Conservation (phyloP, 768 basidiomycete genomes). For the Pisolithus orientalis region DNA sequence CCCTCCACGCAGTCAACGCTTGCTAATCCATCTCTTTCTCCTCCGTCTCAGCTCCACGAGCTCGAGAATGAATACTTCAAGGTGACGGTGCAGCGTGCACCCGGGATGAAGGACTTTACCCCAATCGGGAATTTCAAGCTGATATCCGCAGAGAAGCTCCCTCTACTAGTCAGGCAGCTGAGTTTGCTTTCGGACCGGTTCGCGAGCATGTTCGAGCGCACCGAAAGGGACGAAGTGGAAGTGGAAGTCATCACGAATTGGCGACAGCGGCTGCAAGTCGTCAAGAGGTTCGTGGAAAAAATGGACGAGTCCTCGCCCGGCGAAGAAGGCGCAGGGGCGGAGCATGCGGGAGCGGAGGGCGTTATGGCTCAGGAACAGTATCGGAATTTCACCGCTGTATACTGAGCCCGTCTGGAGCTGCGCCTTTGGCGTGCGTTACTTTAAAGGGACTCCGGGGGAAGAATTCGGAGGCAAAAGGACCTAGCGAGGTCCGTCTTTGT, state of each 20-base stretch:
- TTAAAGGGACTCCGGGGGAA: no score
- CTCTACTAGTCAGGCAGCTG: constrained; percentile 83
- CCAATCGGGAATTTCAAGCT: constrained; percentile 93
- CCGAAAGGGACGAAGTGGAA: constrained; percentile 60
- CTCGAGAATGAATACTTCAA: constrained; percentile 97
- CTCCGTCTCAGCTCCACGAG: constrained; percentile 25
- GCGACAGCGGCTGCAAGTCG: constrained; percentile 72
- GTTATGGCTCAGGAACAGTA: constrained; percentile 48
- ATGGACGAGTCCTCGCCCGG: constrained; percentile 12
- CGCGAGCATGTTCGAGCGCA: constrained; percentile 73
- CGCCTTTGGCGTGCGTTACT: no score
- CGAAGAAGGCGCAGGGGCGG: constrained; percentile 4
- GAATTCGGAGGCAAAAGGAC: no score
- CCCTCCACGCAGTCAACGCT: neutral
- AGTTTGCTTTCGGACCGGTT: constrained; percentile 88
- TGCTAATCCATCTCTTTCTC: constrained; percentile 1
- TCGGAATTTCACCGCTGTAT: constrained; percentile 54
- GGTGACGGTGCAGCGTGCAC: constrained; percentile 81
- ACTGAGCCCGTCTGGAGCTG: constrained; percentile 20
- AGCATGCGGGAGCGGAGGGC: constrained; percentile 30
- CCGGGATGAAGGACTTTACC: constrained; percentile 89
- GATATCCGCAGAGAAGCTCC: constrained; percentile 82
- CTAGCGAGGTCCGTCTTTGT: no score
- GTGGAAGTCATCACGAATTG: constrained; percentile 87
- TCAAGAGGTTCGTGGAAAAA: constrained; percentile 53